These are phyloP conservation scores for Dactylellina sp. DNA, from an alignment of 2,329 filamentous ascomycete species.

Conservation along the genomic window DNA sequence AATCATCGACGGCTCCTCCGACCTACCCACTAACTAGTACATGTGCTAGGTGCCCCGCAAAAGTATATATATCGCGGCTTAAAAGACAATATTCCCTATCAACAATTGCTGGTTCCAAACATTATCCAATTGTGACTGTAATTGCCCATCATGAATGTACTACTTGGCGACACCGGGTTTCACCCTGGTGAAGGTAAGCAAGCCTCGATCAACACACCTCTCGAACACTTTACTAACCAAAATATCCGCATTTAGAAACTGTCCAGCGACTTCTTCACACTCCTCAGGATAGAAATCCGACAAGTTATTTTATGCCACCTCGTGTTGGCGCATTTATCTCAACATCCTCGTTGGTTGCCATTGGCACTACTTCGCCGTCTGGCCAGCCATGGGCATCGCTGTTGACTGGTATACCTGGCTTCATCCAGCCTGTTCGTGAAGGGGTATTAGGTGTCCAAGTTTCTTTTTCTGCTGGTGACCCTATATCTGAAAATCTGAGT, in stretches of 20 bases:
- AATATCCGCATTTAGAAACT: slow-evolving; percentile 34
- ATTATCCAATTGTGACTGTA: not conserved
- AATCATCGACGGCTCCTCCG: no score
- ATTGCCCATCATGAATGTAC: slow-evolving; percentile 26
- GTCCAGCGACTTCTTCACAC: slow-evolving; percentile 74
- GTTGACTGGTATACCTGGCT: slow-evolving; percentile 79
- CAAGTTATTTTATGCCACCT: slow-evolving; percentile 72
- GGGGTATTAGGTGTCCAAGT: slow-evolving; percentile 74
- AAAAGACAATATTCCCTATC: no score
- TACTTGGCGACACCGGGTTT: slow-evolving; percentile 21
- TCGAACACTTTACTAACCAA: slow-evolving; percentile 23
- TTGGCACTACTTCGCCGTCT: slow-evolving; percentile 76
- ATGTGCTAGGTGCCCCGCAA: no score
- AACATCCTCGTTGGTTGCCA: slow-evolving; percentile 75
- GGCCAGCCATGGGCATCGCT: slow-evolving; percentile 80
- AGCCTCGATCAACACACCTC: slow-evolving; percentile 19
- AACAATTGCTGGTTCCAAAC: no score
- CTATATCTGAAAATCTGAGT: slow-evolving; percentile 75
- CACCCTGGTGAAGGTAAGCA: slow-evolving; percentile 37
- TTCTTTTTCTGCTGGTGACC: slow-evolving; percentile 74
- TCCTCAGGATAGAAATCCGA: slow-evolving; percentile 74
- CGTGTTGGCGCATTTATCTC: slow-evolving; percentile 73
- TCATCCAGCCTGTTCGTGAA: slow-evolving; percentile 71
- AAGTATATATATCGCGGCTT: no score
- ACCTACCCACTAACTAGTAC: no score